Conservation (phyloP, 768 basidiomycete genomes). For the Candolleomyces eurysporus region DNA sequence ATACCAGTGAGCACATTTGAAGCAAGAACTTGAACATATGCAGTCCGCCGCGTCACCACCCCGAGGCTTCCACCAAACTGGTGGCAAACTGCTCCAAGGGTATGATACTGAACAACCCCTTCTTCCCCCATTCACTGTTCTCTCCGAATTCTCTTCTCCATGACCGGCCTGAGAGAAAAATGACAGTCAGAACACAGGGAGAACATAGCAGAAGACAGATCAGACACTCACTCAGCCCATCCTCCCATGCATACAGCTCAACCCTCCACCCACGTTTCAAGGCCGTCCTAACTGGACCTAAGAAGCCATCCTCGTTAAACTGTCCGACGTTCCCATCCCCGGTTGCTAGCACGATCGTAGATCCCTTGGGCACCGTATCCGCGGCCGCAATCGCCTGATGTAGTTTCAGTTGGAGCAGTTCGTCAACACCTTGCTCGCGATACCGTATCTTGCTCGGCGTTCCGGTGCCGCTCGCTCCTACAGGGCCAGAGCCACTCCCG, state of each 20-base stretch:
- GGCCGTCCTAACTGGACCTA: conserved; percentile 81
- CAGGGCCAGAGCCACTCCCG: conserved; percentile 12
- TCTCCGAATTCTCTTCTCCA: conserved; percentile 76
- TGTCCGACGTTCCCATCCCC: conserved; percentile 92
- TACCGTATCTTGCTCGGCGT: conserved; percentile 51
- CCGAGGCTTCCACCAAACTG: conserved; percentile 46
- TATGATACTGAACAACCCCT: conserved; percentile 53
- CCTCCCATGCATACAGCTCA: conserved; percentile 93
- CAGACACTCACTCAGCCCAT: conserved; percentile 59
- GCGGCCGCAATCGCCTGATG: conserved; percentile 79
- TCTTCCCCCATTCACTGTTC: conserved; percentile 48
- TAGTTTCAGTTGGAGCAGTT: conserved; percentile 89
- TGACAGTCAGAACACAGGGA: neutral
- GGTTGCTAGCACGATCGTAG: conserved; percentile 88
- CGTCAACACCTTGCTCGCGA: conserved; percentile 93
- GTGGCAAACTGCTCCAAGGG: conserved; percentile 67
- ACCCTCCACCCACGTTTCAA: conserved; percentile 90
- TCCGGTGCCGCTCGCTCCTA: conserved; percentile 8
- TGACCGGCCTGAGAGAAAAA: conserved; percentile 39
- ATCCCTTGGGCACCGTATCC: conserved; percentile 61
- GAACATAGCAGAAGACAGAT: neutral
- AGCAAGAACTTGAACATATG: neutral
- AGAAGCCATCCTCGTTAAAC: conserved; percentile 91
- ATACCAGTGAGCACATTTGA: too few relatives aligned
- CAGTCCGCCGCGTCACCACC: neutral